Conservation (phyloP, 257 asterid genomes). For the Echium plantagineum region DNA sequence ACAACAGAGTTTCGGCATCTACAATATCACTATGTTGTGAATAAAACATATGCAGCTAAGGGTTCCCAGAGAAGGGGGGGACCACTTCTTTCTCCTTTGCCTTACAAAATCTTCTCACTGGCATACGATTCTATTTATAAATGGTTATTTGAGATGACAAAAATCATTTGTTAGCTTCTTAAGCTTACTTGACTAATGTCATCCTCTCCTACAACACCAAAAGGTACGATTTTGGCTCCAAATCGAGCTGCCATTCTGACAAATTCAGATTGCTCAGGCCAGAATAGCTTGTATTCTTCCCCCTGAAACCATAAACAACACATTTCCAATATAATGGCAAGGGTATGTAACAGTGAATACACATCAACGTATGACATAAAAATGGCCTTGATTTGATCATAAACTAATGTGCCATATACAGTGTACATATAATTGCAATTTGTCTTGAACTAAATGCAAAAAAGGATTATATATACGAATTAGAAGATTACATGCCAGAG, state of each 20-base stretch:
- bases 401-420: too few species aligned
- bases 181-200: slow-evolving; percentile 58
- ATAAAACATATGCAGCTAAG: too few species aligned
- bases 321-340: not conserved
- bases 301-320: slow-evolving; percentile 33
- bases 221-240: slow-evolving; percentile 87
- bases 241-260: slow-evolving; percentile 87
- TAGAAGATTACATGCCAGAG: too few species aligned
- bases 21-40: too few species aligned
- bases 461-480: too few species aligned
- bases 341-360: not conserved
- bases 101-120: not conserved
- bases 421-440: too few species aligned
- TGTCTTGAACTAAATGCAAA: too few species aligned
- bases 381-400: too few species aligned
- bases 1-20: too few species aligned
- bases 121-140: not conserved
- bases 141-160: not conserved
- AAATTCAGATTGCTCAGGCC: slow-evolving; percentile 93
- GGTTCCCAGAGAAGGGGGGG: too few species aligned
- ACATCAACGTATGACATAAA: too few species aligned
- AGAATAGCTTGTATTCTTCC: slow-evolving; percentile 76
- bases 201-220: slow-evolving; percentile 89
- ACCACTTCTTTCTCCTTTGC: too few species aligned
- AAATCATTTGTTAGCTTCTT: not conserved